Evolutionary conservation across 176 grass and related monocot genomes (phyloP).

Genomic region (Rhynchospora pubera): DNA sequence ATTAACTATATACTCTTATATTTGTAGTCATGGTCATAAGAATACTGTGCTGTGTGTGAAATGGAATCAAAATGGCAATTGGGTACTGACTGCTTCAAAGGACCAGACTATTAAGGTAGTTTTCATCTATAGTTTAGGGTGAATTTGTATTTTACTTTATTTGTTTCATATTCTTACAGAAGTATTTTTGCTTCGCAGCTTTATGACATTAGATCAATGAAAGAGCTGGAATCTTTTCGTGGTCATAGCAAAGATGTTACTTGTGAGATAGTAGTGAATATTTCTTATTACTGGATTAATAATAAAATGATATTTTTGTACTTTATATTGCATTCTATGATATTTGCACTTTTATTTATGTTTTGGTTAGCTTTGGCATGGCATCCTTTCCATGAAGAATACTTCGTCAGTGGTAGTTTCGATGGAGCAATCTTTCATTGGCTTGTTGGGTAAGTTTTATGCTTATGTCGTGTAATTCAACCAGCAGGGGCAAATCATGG

Average conservation of each 20-base stretch:
- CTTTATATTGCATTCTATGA: background rate
- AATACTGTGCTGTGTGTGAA: slow-evolving; percentile 97
- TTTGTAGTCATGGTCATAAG: slow-evolving; percentile 95
- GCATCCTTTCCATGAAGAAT: slow-evolving; percentile 99
- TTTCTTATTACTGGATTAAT: slow-evolving; percentile 3
- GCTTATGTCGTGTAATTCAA: slow-evolving; percentile 14
- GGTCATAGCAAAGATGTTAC: slow-evolving; percentile 95
- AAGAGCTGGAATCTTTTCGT: slow-evolving; percentile 96
- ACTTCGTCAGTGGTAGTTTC: slow-evolving; percentile 97
- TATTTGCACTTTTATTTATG: slow-evolving; percentile 13
- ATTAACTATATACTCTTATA: slow-evolving; percentile 8
- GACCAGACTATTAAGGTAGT: slow-evolving; percentile 97
- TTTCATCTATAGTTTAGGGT: slow-evolving; percentile 10
- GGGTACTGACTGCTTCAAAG: slow-evolving; percentile 94
- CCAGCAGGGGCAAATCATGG: background rate
- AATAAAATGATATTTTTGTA: slow-evolving; percentile 17
- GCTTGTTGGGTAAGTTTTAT: slow-evolving; percentile 82
- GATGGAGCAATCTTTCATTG: slow-evolving; percentile 98
- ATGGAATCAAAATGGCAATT: slow-evolving; percentile 99
- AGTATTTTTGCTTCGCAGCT: slow-evolving; percentile 49
- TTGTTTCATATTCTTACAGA: background rate
- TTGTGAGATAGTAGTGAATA: slow-evolving; percentile 40
- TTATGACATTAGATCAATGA: slow-evolving; percentile 99
- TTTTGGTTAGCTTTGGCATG: slow-evolving; percentile 81
- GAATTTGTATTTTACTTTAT: slow-evolving; percentile 1